Conservation (phyloP, 1,284 basidiomycete species). For the Wolfiporia cocos region DNA sequence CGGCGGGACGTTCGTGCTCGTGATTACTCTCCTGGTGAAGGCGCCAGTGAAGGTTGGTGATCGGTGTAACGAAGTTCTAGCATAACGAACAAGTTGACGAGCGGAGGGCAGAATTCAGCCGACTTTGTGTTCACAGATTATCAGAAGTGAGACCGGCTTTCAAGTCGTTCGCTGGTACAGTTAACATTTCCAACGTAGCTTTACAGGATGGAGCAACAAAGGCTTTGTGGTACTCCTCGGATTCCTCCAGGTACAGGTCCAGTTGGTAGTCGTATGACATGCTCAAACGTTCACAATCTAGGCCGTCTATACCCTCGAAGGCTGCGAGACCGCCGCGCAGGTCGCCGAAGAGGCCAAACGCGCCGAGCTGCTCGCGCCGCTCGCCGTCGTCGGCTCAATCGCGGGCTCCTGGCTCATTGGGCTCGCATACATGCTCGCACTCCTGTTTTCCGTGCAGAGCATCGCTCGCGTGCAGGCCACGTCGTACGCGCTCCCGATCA, state of each 20-base stretch:
- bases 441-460: constrained; percentile 53
- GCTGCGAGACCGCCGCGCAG: constrained; percentile 59
- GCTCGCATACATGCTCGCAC: constrained; percentile 51
- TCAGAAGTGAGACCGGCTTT: constrained; percentile 36
- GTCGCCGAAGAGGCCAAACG: constrained; percentile 55
- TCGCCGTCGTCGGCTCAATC: constrained; percentile 50
- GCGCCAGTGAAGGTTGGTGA: constrained; percentile 42
- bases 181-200: constrained; percentile 27
- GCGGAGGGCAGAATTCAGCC: constrained; percentile 37
- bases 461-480: constrained; percentile 44
- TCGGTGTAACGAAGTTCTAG: neutral
- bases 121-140: constrained; percentile 53
- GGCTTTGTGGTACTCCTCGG: constrained; percentile 56
- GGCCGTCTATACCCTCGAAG: constrained; percentile 59
- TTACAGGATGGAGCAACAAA: constrained; percentile 47
- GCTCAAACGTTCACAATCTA: constrained; percentile 11
- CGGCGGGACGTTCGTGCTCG: constrained; percentile 51
- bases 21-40: constrained; percentile 49
- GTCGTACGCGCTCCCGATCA: constrained; percentile 49
- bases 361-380: constrained; percentile 49
- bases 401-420: constrained; percentile 58
- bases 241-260: constrained; percentile 41
- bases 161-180: neutral
- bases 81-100: neutral
- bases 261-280: neutral